Evolutionary conservation across 345 rosid species (phyloP), one percentile per base, ranked within the genome.

Genomic region (Syzygium grande): DNA sequence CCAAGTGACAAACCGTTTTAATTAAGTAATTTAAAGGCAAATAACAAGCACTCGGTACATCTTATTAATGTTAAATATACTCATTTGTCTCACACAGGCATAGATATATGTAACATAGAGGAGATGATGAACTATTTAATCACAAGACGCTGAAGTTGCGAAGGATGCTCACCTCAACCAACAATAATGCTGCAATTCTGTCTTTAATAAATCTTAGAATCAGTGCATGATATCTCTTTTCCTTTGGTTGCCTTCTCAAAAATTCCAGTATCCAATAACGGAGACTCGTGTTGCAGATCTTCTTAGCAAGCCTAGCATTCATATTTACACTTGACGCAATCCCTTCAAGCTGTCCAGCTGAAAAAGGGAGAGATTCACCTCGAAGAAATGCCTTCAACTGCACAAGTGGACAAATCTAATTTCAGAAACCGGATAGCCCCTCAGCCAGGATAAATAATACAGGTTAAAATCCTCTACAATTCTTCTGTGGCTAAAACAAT

Each of bases 261-360:
- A 92, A 95, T 90, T 96, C 97, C 89, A 96, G 90, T 84, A 92
- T 94, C 99, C 99, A 97, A 92, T 97, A 97, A 51, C 96, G 97
- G 55, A 96, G 98, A 89, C 96, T 91, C 52, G 86, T 93, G 90
- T 84, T 90, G 65, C 92, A 92, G 87, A 97, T 96, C 92, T 86
- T 94, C 90, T 93, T 95, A 85, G 90, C 94, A 23, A 90, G 86
- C 90, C 92, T 93, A 87, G 89, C 83, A 78, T 95, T 97, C 94
- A 95, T 92, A 88, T 94, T 95, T 68, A 95, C 93, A 12, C 89
- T 56, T 73, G 98, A 95, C 89, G 96, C 98, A 51, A 96, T 93
- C 83, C 95, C 98, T 92, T 97, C 99, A 86, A 97, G 93, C 90
- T 95, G 97, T 90, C 96, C 98, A 88, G 98, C 94, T 84, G 98